phyloP scores from a whole-genome alignment of 148 eudicot species.

The Fallopia convolvulus region DNA sequence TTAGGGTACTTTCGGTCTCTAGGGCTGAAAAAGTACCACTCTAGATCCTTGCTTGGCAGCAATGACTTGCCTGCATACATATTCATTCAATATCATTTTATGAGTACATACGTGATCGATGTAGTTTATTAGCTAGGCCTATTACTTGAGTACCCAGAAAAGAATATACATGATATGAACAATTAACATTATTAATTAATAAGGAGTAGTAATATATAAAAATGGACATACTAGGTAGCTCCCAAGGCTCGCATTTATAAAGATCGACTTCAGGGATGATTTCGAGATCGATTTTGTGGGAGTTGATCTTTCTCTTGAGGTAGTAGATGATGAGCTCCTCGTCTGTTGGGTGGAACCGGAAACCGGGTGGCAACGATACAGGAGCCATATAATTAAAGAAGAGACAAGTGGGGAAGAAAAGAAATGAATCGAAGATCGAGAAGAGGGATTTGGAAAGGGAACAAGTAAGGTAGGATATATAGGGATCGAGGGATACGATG shows the following conservation, averaged over 20 bases:
- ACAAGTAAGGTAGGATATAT: neutral
- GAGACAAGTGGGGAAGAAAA: too few species aligned
- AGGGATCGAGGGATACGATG: too few species aligned
- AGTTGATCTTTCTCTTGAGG: conserved; percentile 38
- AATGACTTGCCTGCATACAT: conserved; percentile 41
- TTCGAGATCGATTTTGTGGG: conserved; percentile 36
- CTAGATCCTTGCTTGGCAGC: conserved; percentile 59
- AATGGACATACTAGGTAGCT: conserved; percentile 28
- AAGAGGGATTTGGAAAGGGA: neutral
- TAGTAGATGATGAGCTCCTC: conserved; percentile 46
- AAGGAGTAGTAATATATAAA: too few species aligned
- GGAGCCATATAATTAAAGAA: conserved; percentile 35
- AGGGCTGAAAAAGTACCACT: conserved; percentile 65
- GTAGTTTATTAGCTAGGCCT: neutral
- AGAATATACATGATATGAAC: neutral
- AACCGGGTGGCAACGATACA: conserved; percentile 39
- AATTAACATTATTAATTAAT: too few species aligned
- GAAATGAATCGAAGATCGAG: neutral
- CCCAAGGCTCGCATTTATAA: conserved; percentile 41
- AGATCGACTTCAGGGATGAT: conserved; percentile 52
- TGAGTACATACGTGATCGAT: neutral
- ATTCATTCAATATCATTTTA: neutral
- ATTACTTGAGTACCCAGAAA: neutral
- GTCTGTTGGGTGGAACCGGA: conserved; percentile 41
- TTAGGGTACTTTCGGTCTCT: conserved; percentile 61